These are phyloP conservation scores for Fusarium xyrophilum DNA, from an alignment of 2,329 filamentous ascomycete genomes.

Conservation along the genomic window DNA sequence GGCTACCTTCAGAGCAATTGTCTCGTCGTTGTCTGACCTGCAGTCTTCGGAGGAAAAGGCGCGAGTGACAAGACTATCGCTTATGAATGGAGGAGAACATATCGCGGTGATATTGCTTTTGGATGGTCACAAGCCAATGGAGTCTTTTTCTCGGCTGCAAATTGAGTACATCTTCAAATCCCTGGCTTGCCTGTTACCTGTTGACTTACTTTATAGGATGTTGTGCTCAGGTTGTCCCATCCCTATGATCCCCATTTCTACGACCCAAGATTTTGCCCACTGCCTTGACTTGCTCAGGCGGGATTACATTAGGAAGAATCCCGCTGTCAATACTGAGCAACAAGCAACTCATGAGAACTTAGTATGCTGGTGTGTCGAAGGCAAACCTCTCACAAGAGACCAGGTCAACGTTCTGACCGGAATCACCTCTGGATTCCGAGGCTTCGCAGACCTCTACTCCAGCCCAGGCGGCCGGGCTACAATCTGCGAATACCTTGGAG, in stretches of 20 bases:
- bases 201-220: conserved; percentile 41
- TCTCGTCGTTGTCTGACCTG: conserved; percentile 51
- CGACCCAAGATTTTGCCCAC: conserved; percentile 45
- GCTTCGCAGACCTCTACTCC: conserved; percentile 38
- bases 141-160: conserved; percentile 53
- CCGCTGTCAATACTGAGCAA: neutral
- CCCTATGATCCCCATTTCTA: conserved; percentile 53
- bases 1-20: conserved; percentile 47
- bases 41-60: conserved; percentile 38
- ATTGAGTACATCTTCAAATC: conserved; percentile 44
- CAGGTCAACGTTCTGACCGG: conserved; percentile 43
- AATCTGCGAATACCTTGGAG: conserved; percentile 43
- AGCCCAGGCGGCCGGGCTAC: conserved; percentile 23
- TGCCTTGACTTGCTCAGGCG: conserved; percentile 50
- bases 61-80: conserved; percentile 51
- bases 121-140: conserved; percentile 42
- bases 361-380: conserved; percentile 39
- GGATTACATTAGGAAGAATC: conserved; percentile 24
- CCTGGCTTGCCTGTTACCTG: neutral
- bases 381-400: conserved; percentile 37
- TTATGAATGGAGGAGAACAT: conserved; percentile 50
- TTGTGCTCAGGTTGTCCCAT: conserved; percentile 43
- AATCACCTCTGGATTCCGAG: conserved; percentile 37
- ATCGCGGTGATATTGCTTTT: conserved; percentile 56
- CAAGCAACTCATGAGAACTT: conserved; percentile 13